Percentiles rank a stretch among this genome's conserved stretches.
phyloP scores from a whole-genome alignment of 441 rosid species.

The Aquilaria agallochum region DNA sequence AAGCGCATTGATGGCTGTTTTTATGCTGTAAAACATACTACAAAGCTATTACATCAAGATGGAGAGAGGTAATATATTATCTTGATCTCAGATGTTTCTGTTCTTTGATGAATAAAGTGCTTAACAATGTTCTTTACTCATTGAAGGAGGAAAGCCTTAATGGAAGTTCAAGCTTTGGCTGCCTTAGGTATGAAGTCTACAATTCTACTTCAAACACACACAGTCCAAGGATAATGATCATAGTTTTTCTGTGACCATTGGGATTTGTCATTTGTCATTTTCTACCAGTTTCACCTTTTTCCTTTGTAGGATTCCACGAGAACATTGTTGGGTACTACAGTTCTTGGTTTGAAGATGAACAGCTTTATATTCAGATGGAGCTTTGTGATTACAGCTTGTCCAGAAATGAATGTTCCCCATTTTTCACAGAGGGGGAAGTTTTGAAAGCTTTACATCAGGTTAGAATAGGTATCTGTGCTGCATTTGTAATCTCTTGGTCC shows the following conservation, averaged over 20 bases:
- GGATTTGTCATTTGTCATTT: neutral
- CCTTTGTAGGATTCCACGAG: slow-evolving; percentile 63
- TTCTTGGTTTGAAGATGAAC: slow-evolving; percentile 95
- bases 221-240: neutral
- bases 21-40: slow-evolving; percentile 85
- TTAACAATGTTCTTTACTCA: slow-evolving; percentile 6
- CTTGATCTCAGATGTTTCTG: neutral
- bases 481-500: neutral
- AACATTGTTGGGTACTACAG: slow-evolving; percentile 78
- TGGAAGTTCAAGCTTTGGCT: slow-evolving; percentile 98
- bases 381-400: slow-evolving; percentile 86
- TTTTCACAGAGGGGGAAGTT: slow-evolving; percentile 54
- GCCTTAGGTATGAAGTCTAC: slow-evolving; percentile 57
- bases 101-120: slow-evolving; percentile 8
- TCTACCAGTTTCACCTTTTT: slow-evolving; percentile 9
- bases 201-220: neutral
- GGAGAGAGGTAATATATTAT: slow-evolving; percentile 55
- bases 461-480: slow-evolving; percentile 8
- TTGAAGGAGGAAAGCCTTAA: slow-evolving; percentile 87
- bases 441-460: slow-evolving; percentile 72
- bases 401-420: slow-evolving; percentile 30
- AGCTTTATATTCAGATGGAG: slow-evolving; percentile 94
- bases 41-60: slow-evolving; percentile 59
- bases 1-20: slow-evolving; percentile 95
- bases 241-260: slow-evolving; percentile 3